A percentile compares a stretch with the other conserved stretches of the same genome.
These are phyloP conservation scores for Bipolaris gigantea DNA, from an alignment of 2,329 filamentous ascomycete species.

Conservation along the genomic window DNA sequence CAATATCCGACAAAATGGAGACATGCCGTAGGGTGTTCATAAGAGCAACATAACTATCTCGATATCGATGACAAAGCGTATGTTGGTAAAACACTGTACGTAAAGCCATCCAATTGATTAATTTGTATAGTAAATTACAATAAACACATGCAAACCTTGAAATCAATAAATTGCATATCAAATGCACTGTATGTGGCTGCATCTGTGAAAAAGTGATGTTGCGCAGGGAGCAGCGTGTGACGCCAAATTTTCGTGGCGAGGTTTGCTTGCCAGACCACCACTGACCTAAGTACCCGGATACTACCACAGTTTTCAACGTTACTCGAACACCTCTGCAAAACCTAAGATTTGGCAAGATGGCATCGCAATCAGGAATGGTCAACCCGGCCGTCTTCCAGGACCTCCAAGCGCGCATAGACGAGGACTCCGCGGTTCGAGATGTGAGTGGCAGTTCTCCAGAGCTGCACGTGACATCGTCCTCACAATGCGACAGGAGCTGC, in stretches of 20 bases:
- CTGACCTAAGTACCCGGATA: neutral
- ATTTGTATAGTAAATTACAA: no score
- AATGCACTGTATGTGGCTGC: neutral
- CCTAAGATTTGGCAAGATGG: constrained; percentile 22
- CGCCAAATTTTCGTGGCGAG: constrained; percentile 4
- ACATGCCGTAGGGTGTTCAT: no score
- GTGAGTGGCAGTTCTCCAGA: constrained; percentile 43
- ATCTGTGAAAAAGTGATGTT: constrained; percentile 4
- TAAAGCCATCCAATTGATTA: no score
- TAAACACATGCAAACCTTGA: neutral
- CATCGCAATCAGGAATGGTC: constrained; percentile 58
- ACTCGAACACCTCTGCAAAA: neutral
- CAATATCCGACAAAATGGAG: no score
- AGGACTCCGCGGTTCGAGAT: constrained; percentile 80
- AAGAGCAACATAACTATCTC: neutral
- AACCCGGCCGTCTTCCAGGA: constrained; percentile 83
- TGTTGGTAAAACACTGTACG: neutral
- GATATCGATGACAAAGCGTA: neutral
- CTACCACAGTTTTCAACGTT: neutral
- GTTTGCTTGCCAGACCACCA: constrained; percentile 10
- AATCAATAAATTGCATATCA: neutral
- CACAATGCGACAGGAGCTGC: constrained; percentile 61
- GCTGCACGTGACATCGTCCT: constrained; percentile 35
- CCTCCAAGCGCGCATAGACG: constrained; percentile 86
- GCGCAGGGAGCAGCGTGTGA: constrained; percentile 1